Percentiles rank a stretch among this genome's conserved stretches.
Evolutionary conservation across 2,329 filamentous ascomycete genomes (phyloP).

Genomic region (Neofusicoccum laricinum): DNA sequence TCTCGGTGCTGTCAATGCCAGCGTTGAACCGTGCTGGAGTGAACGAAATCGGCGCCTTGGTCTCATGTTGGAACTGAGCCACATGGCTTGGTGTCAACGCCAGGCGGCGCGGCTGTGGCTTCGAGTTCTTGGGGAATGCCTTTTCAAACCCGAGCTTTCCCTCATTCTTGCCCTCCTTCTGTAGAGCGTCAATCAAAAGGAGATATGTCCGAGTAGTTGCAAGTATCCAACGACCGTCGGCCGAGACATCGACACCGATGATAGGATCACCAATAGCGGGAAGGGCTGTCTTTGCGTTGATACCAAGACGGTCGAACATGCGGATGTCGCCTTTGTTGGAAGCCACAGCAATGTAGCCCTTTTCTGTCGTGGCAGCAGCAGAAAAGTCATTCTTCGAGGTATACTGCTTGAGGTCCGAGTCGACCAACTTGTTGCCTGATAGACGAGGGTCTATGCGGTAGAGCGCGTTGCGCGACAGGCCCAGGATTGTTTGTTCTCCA

Average conservation of each 20-base stretch:
- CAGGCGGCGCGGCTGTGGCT: slow-evolving; percentile 88
- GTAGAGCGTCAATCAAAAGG: slow-evolving; percentile 84
- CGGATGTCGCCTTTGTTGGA: slow-evolving; percentile 98
- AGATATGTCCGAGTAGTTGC: slow-evolving; percentile 94
- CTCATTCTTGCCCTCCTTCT: slow-evolving; percentile 92
- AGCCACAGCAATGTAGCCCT: slow-evolving; percentile 94
- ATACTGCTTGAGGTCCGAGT: slow-evolving; percentile 92
- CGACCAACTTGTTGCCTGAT: slow-evolving; percentile 86
- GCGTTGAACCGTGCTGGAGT: slow-evolving; percentile 94
- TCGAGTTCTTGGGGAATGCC: slow-evolving; percentile 84
- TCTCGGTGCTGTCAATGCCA: slow-evolving; percentile 75
- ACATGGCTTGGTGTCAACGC: slow-evolving; percentile 88
- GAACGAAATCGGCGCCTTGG: slow-evolving; percentile 79
- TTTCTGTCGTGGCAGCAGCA: slow-evolving; percentile 87
- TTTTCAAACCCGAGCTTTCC: slow-evolving; percentile 98
- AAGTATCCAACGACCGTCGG: slow-evolving; percentile 92
- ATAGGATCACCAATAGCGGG: slow-evolving; percentile 94
- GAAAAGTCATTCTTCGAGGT: slow-evolving; percentile 97
- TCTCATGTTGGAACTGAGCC: slow-evolving; percentile 96
- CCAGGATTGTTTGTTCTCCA: slow-evolving; percentile 89
- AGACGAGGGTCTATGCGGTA: slow-evolving; percentile 92
- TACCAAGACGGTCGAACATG: slow-evolving; percentile 91
- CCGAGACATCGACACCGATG: slow-evolving; percentile 89
- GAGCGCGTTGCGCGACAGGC: slow-evolving; percentile 86
- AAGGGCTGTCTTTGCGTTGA: slow-evolving; percentile 96